These are phyloP conservation scores for Neopestalotiopsis clavispora DNA, from an alignment of 2,329 filamentous ascomycete genomes.

Conservation along the genomic window DNA sequence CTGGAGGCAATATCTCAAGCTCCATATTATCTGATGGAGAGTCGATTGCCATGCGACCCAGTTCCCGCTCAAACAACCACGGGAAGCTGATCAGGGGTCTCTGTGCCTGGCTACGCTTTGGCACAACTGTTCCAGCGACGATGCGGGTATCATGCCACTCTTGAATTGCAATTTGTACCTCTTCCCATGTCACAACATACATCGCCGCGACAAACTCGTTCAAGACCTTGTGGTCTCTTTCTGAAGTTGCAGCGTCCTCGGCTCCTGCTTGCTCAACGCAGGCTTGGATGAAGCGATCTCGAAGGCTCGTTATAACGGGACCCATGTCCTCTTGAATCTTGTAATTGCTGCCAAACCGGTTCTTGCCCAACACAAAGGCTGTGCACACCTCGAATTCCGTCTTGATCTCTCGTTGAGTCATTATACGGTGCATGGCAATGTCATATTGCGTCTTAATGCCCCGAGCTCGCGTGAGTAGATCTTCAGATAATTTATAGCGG, in stretches of 20 bases:
- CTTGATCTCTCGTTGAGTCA: slow-evolving; percentile 81
- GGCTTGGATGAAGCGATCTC: slow-evolving; percentile 68
- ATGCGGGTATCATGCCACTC: slow-evolving; percentile 42
- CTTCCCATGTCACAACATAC: slow-evolving; percentile 80
- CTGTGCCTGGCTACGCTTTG: slow-evolving; percentile 44
- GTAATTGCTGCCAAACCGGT: slow-evolving; percentile 76
- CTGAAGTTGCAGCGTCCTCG: slow-evolving; percentile 25
- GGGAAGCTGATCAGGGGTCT: slow-evolving; percentile 93
- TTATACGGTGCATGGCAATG: slow-evolving; percentile 73
- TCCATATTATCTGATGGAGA: not conserved
- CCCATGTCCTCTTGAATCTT: slow-evolving; percentile 87
- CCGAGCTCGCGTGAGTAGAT: slow-evolving; percentile 62
- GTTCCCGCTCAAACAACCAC: slow-evolving; percentile 81
- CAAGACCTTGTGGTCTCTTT: slow-evolving; percentile 61
- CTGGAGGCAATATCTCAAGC: not conserved
- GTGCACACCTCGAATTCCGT: slow-evolving; percentile 95
- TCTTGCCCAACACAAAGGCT: slow-evolving; percentile 79
- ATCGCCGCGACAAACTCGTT: slow-evolving; percentile 82
- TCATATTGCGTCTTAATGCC: slow-evolving; percentile 82
- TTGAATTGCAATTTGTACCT: slow-evolving; percentile 65
- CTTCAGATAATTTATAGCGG: slow-evolving; percentile 60
- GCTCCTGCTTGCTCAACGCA: slow-evolving; percentile 71
- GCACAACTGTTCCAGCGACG: slow-evolving; percentile 41
- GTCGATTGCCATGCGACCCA: slow-evolving; percentile 70
- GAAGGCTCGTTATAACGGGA: slow-evolving; percentile 67